Base-by-base conservation (phyloP, 345 rosid species). In the Camelina hispida region DNA sequence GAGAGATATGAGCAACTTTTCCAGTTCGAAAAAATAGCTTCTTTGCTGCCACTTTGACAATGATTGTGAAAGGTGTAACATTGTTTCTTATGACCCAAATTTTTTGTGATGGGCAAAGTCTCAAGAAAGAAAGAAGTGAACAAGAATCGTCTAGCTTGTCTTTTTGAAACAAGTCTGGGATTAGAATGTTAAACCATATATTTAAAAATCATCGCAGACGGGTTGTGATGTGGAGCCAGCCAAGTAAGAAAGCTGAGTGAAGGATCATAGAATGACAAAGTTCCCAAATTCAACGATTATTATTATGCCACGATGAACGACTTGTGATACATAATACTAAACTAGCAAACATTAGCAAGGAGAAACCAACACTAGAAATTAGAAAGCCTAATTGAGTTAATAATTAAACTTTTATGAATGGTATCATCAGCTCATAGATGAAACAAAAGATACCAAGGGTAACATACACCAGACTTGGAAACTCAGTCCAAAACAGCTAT, bases 401-500 rank as follows among this genome's bases (percentile, higher is more conserved):
- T n/a, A 23, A 23, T 23, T 2, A 47, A 47, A 17, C 13, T 16
- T 22, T 17, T 48, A 48, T 48, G 8, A 48, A 17, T 5, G 53
- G 15, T 52, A 51, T 20, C 56, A 22, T 52, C 28, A 52, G 14
- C 15, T 22, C 57, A 52, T 13, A 53, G 9, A 53, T 53, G 34
- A 5, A 23, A 53, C n/a, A 53, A 53, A 53, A 18, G 25, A 22
- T 22, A 53, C 32, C 17, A 6, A n/a, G n/a, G 47, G 51, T 46
- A 46, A 46, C 18, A n/a, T 43, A 46, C 18, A 46, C 53, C 10
- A 53, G 34, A 53, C 58, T 2, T 53, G 15, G 58, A 53, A 53
- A 22, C 58, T 53, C 85, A 93, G 73, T 90, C 91, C 85, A 90
- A 30, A 35, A 87, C 72, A 53, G 86, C 98, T 78, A 86, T 89